These are phyloP conservation scores for Nakaseomyces glabratus DNA, from an alignment of 1,139 yeast genomes.

Conservation along the genomic window DNA sequence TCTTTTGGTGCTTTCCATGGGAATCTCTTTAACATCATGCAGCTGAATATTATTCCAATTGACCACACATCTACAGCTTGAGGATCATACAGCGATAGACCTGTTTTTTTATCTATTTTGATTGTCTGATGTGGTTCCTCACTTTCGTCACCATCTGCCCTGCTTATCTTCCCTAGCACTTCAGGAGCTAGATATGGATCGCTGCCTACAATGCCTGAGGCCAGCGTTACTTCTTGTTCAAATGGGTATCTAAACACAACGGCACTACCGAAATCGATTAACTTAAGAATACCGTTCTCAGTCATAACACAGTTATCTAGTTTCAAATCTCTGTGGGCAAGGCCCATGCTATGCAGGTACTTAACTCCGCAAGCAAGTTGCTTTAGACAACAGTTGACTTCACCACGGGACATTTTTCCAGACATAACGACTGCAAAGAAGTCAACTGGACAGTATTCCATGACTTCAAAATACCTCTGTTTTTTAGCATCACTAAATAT, in stretches of 20 bases:
- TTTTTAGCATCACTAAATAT: conserved; percentile 59
- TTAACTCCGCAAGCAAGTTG: conserved; percentile 76
- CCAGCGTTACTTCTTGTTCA: conserved; percentile 63
- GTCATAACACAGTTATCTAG: conserved; percentile 91
- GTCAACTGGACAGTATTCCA: conserved; percentile 96
- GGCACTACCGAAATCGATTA: conserved; percentile 94
- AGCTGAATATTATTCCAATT: conserved; percentile 85
- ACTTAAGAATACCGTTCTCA: conserved; percentile 72
- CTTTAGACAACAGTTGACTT: conserved; percentile 79
- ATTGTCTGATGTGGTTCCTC: not conserved
- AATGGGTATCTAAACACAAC: conserved; percentile 89
- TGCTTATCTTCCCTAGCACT: conserved; percentile 39
- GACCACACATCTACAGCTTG: conserved; percentile 94
- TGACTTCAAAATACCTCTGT: conserved; percentile 78
- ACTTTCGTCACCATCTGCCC: conserved; percentile 1
- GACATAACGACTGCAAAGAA: conserved; percentile 96
- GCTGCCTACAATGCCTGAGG: conserved; percentile 92
- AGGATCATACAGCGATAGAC: conserved; percentile 65
- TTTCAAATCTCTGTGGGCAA: conserved; percentile 91
- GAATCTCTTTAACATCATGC: conserved; percentile 87
- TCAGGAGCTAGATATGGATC: conserved; percentile 98
- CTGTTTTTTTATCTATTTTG: conserved; percentile 18
- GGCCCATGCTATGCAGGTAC: conserved; percentile 77
- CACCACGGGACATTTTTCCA: conserved; percentile 76
- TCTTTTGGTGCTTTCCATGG: conserved; percentile 94